Percentiles rank a stretch among this genome's conserved stretches.
Conservation (phyloP, 2,329 filamentous ascomycete species). For the Aspergillus sp. region DNA sequence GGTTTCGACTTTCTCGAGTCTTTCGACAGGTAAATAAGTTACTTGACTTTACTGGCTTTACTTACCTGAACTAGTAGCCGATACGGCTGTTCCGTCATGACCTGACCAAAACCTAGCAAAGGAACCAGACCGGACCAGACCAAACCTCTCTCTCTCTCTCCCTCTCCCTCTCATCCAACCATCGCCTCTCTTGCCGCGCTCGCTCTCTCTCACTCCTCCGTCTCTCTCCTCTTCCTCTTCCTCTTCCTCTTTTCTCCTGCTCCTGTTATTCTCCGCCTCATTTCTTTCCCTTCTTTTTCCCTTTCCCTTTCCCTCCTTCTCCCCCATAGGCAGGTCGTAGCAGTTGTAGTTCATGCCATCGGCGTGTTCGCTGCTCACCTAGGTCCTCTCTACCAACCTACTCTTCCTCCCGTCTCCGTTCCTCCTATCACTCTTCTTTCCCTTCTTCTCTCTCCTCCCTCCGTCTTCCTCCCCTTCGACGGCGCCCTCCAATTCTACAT, state of each 20-base stretch:
- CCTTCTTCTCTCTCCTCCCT: conserved; percentile 19
- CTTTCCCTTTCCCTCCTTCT: conserved; percentile 16
- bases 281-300: conserved; percentile 13
- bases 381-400: conserved; percentile 17
- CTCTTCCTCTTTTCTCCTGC: conserved; percentile 22
- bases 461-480: conserved; percentile 22
- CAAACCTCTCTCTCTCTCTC: background rate
- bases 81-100: background rate
- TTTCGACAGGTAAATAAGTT: no score
- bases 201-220: conserved; percentile 21
- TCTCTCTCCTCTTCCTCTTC: conserved; percentile 26
- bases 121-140: conserved; percentile 7
- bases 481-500: conserved; percentile 15
- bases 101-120: conserved; percentile 1
- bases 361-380: conserved; percentile 16
- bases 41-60: no score
- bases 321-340: conserved; percentile 13
- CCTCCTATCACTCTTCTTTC: conserved; percentile 19
- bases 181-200: conserved; percentile 9
- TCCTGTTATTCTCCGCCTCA: conserved; percentile 22
- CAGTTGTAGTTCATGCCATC: conserved; percentile 10
- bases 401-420: conserved; percentile 17
- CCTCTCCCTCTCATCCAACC: conserved; percentile 8
- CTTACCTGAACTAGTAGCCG: no score
- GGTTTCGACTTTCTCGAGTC: background rate